These are phyloP conservation scores for Elsinoe batatas DNA, from an alignment of 2,329 filamentous ascomycete genomes.

Conservation along the genomic window DNA sequence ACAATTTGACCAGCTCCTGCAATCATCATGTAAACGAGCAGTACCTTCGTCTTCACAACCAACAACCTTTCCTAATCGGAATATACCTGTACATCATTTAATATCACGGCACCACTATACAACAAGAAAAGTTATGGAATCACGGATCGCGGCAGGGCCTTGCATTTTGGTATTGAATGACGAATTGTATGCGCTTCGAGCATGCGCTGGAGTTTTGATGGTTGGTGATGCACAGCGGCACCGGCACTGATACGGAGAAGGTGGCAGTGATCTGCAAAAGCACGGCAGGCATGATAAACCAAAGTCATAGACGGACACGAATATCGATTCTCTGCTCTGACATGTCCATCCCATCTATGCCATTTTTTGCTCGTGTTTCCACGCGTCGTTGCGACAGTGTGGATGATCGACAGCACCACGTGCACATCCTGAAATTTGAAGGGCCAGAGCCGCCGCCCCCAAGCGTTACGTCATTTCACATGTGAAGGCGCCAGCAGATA, in stretches of 20 bases:
- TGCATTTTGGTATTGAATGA: background rate
- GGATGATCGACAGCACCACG: background rate
- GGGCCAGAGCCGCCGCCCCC: background rate
- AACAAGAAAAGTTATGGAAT: conserved; percentile 4
- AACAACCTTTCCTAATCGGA: background rate
- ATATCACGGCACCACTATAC: conserved; percentile 5
- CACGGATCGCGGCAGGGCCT: background rate
- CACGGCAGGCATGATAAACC: background rate
- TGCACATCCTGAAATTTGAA: background rate
- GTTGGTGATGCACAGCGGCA: background rate
- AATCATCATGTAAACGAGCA: conserved; percentile 23
- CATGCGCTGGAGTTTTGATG: conserved; percentile 6
- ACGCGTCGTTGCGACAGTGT: too few species aligned
- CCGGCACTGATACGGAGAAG: background rate
- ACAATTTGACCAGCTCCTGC: conserved; percentile 19
- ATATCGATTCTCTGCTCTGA: conserved; percentile 8
- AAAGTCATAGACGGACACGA: background rate
- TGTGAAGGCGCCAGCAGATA: background rate
- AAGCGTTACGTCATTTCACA: background rate
- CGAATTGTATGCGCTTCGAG: conserved; percentile 5
- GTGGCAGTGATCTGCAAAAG: conserved; percentile 9
- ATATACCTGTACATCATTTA: conserved; percentile 11
- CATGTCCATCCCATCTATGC: background rate
- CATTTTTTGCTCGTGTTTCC: background rate
- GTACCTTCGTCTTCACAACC: background rate